Evolutionary conservation across 2,329 filamentous ascomycete genomes (phyloP), one percentile per base, ranked within the genome.

Genomic region (Ampelomyces quisqualis): DNA sequence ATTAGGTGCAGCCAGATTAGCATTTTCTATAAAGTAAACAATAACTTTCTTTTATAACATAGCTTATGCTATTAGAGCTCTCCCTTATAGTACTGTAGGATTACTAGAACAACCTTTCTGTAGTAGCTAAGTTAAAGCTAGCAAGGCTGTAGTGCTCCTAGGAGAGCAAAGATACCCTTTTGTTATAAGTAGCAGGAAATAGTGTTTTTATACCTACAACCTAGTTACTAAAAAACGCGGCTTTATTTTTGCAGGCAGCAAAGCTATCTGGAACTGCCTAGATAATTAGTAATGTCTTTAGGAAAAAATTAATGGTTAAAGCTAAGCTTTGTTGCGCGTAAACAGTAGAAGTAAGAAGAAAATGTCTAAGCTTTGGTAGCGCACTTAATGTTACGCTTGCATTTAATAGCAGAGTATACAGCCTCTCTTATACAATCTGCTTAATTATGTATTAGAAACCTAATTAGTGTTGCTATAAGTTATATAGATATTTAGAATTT

Each of bases 21-120:
- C 29, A 26, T 24, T 42, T 38, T 40, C 42, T 14, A 24, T 28
- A 45, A 9, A 45, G 22, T 4, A 13, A 45, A 45, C 34, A 45
- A 34, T 15, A 28, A 26, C 14, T 24, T n/a, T 24, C 15, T 31
- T 24, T 20, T 17, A 24, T 7, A 7, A 36, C 23, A 1, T 37
- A 13, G 23, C 14, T 19, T 11, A 40, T 45, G 10, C 19, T 31
- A 23, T 7, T 10, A 23, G 21, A 23, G 21, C 21, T 10, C 10
- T 23, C 21, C 21, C 21, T 23, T 23, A 7, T 23, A 23, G 21
- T 23, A 7, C 21, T 10, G 21, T 23, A 23, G 21, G 21, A 23
- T 23, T 7, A 10, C 21, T 23, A 10, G 21, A 23, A 23, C 21
- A 23, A 10, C 10, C 21, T 10, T 7, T 6, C 21, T 23, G 21